These are phyloP conservation scores for Quercus glauca DNA, from an alignment of 306 rosid species.

Conservation along the genomic window DNA sequence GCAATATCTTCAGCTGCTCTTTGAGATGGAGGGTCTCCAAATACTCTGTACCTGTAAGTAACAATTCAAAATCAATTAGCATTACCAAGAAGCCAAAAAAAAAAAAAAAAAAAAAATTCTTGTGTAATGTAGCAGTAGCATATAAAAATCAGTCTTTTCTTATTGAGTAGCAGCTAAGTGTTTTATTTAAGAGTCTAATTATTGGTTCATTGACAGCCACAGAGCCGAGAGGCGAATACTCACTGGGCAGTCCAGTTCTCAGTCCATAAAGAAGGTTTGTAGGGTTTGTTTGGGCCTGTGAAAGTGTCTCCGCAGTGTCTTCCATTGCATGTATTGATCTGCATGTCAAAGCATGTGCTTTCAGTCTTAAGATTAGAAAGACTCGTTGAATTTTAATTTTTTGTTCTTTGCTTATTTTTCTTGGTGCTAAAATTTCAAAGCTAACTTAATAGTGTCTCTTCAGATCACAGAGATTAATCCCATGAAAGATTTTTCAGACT, in stretches of 20 bases:
- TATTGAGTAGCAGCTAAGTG: background rate
- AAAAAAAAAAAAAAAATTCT: background rate
- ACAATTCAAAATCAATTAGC: conserved; percentile 6
- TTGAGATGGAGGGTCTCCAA: conserved; percentile 74
- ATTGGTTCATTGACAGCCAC: background rate
- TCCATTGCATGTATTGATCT: conserved; percentile 96
- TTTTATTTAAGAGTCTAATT: background rate
- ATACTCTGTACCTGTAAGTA: conserved; percentile 63
- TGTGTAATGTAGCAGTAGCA: too few species aligned
- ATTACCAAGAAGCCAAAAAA: background rate
- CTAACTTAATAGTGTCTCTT: background rate
- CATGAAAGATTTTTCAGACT: conserved; percentile 20
- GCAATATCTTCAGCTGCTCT: conserved; percentile 95
- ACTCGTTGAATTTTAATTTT: background rate
- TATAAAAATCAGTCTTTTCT: background rate
- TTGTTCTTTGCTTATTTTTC: background rate
- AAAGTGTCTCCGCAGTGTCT: conserved; percentile 97
- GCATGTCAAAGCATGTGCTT: background rate
- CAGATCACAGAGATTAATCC: background rate
- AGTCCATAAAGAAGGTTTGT: conserved; percentile 86
- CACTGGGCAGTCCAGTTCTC: conserved; percentile 98
- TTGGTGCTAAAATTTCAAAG: background rate
- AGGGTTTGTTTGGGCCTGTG: conserved; percentile 81
- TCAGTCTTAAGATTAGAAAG: background rate
- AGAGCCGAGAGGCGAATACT: conserved; percentile 21